Percentiles rank a stretch among this genome's conserved stretches.
Conservation (phyloP, 352 stramenopile species). For the Globisporangium orthogonon region DNA sequence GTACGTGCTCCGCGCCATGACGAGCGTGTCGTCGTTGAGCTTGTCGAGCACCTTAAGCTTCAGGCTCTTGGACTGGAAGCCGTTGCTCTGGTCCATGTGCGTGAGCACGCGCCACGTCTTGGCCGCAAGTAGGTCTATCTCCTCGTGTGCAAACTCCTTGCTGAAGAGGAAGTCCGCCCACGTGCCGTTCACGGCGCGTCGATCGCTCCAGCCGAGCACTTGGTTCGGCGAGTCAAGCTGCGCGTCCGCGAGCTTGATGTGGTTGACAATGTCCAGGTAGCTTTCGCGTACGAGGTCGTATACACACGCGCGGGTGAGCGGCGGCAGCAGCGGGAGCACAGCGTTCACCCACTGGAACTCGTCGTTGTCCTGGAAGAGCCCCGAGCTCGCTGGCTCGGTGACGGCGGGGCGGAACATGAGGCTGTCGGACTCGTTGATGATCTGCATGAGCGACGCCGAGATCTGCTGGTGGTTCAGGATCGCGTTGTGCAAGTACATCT, state of each 20-base stretch:
- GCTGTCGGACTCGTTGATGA: constrained; percentile 6
- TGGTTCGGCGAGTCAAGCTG: constrained; percentile 16
- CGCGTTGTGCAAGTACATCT: constrained; percentile 7
- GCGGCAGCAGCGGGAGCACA: constrained; percentile 13
- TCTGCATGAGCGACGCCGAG: constrained; percentile 3
- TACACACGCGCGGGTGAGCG: constrained; percentile 7
- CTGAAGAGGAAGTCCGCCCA: constrained; percentile 22
- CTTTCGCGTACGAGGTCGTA: constrained; percentile 8
- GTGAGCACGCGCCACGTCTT: constrained; percentile 26
- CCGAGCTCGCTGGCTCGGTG: neutral
- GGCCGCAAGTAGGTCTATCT: constrained; percentile 11
- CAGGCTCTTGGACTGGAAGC: constrained; percentile 24
- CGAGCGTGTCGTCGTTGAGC: constrained; percentile 16
- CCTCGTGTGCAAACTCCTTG: constrained; percentile 20
- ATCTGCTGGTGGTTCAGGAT: constrained; percentile 6
- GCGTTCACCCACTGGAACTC: constrained; percentile 14
- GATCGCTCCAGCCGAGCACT: constrained; percentile 29
- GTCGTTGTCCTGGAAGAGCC: constrained; percentile 6
- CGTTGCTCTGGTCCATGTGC: constrained; percentile 9
- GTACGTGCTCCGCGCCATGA: constrained; percentile 19
- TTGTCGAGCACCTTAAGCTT: constrained; percentile 34
- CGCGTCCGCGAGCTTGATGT: constrained; percentile 8
- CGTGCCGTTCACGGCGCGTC: constrained; percentile 8
- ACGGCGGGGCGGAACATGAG: neutral
- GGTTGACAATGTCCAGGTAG: constrained; percentile 13